Evolutionary conservation across 148 eudicot genomes (phyloP), one percentile per base, ranked within the genome.

Genomic region (Simmondsia chinensis): DNA sequence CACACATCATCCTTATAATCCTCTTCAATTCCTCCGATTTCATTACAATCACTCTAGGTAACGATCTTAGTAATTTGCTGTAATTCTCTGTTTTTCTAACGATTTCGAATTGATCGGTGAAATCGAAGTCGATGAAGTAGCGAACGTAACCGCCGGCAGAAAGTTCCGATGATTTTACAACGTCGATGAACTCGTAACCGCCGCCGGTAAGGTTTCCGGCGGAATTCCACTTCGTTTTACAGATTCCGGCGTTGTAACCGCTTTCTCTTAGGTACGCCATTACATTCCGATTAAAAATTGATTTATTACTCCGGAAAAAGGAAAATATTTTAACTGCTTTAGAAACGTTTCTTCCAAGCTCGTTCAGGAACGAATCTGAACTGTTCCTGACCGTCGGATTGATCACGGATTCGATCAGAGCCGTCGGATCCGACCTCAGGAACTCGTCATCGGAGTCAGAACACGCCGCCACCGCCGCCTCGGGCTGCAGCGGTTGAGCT

Each of bases 101-200:
- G 62, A 91, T 76, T 46, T 69, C 85, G 25, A 91, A 91, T 43
- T 82, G 78, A 6, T 45, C 54, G 20, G 63, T 43, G 36, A 91
- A 85, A 11, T 79, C 75, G 20, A 66, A 31, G 49, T 85, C 97
- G 59, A 91, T 27, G 15, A 91, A 22, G 57, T 85, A 85, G 1
- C 95, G 63, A 6, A 15, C 19, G 3, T 30, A n/a, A n/a, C 33
- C 9, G 33, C 18, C 11, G 15, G 25, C 26, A 26, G 20, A 1
- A 16, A 44, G 18, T 14, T 53, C 13, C 22, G 47, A 14, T 13
- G 68, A 28, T 8, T 9, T 46, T 18, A 74, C 21, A 0, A 89
- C 87, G 50, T 89, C 97, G 60, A 84, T 63, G 59, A 73, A 84
- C 50, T 84, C 97, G 73, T 89, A 68, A 45, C 32, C 63, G 1